Evolutionary conservation across 2,329 filamentous ascomycete genomes (phyloP), one percentile per base, ranked within the genome.

Genomic region (Aspergillus bombycis): DNA sequence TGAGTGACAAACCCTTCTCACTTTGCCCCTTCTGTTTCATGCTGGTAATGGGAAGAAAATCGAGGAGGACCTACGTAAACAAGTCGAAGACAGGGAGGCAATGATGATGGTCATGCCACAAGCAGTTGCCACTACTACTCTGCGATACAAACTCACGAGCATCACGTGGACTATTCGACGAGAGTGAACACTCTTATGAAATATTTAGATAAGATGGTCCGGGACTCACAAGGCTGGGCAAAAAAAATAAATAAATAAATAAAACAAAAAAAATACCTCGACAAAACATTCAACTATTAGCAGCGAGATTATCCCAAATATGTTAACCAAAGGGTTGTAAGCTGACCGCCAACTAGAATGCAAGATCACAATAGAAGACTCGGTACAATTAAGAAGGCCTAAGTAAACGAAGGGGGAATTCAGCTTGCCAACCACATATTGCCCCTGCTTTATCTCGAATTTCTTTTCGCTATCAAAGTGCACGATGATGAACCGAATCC

Each of bases 1-100:
- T 38, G n/a, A 23, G 26, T 19, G 30, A 38, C 34, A 16, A 32
- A 50, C 70, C 66, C 46, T 76, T 75, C 55, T 79, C 76, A 28
- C 58, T 58, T 63, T 79, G 80, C 46, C 71, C 74, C 60, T 78
- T 81, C 52, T 77, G 77, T 41, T 75, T 76, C 80, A 82, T 82
- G 34, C 4, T 72, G 53, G 38, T 32, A 48, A 26, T 26, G 28
- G 34, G 23, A 43, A 36, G 69, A 67, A n/a, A 46, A 26, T 52
- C 50, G 57, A 28, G 36, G 57, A 28, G 36, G 16, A 36, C 26
- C 21, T n/a, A 8, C 11, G 26, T 52, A n/a, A 34, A 52, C 10
- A 11, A 14, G 48, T 11, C 19, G 19, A 52, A 32, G 48, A n/a
- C 12, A 34, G 10, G 23, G 6, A 30, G 9, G 21, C 23, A 14